A percentile compares a stretch with the other conserved stretches of the same genome.
Conservation (phyloP, 148 eudicot genomes). For the Fallopia convolvulus region DNA sequence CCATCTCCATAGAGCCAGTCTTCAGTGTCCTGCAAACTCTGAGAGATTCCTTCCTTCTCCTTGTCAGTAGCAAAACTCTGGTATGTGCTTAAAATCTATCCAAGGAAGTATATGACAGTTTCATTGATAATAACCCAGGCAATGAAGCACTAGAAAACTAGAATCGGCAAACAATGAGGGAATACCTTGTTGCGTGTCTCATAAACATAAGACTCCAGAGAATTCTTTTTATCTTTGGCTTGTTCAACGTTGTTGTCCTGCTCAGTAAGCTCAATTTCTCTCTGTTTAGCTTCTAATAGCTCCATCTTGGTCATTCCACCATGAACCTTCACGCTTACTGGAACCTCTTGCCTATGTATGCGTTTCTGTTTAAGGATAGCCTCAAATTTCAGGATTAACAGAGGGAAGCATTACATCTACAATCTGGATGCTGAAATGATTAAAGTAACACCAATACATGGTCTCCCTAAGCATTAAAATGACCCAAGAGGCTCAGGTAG, state of each 20-base stretch:
- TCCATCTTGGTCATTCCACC: constrained; percentile 46
- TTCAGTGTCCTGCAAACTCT: constrained; percentile 63
- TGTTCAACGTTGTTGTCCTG: constrained; percentile 74
- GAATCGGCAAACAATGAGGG: background rate
- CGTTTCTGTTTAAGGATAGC: constrained; percentile 17
- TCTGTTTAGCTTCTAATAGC: constrained; percentile 54
- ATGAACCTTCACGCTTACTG: constrained; percentile 31
- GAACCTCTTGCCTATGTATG: constrained; percentile 33
- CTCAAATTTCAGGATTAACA: constrained; percentile 22
- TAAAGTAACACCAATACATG: background rate
- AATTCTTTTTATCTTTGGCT: constrained; percentile 87
- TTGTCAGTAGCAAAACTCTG: constrained; percentile 59
- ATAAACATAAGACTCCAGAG: constrained; percentile 83
- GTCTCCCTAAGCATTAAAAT: background rate
- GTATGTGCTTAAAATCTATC: constrained; percentile 59
- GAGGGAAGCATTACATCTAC: background rate
- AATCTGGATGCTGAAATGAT: background rate
- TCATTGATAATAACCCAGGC: background rate
- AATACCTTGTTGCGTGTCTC: constrained; percentile 90
- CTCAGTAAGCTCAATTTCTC: constrained; percentile 50
- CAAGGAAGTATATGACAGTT: constrained; percentile 10
- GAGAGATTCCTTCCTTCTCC: constrained; percentile 59
- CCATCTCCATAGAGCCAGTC: constrained; percentile 98
- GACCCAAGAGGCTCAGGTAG: background rate
- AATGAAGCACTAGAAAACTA: background rate